These are phyloP conservation scores for Trametes cubensis DNA, from an alignment of 768 basidiomycete species.

Conservation along the genomic window DNA sequence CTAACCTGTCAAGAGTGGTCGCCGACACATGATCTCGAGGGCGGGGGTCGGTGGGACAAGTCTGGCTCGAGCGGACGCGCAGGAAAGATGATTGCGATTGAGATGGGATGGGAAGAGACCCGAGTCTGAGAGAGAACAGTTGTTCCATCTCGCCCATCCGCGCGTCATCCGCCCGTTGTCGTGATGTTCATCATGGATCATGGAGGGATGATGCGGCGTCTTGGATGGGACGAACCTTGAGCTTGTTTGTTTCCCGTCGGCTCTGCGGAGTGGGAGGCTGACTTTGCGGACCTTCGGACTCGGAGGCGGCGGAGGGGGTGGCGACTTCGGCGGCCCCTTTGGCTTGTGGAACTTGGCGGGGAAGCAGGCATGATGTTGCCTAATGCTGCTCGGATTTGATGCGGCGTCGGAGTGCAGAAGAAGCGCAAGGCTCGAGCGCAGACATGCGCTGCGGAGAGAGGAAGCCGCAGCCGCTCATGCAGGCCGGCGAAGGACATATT, in stretches of 20 bases:
- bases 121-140: neutral
- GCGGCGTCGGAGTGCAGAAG: neutral
- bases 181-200: conserved; percentile 24
- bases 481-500: neutral
- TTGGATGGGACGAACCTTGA: conserved; percentile 12
- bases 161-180: conserved; percentile 6
- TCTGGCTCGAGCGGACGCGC: neutral
- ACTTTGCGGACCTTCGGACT: neutral
- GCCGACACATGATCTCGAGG: neutral
- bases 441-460: neutral
- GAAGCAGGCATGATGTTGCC: neutral
- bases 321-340: neutral
- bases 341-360: neutral
- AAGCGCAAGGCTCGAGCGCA: neutral
- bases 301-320: neutral
- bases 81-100: neutral
- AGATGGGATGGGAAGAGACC: neutral
- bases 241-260: neutral
- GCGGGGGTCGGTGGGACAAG: neutral
- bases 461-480: neutral
- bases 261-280: neutral
- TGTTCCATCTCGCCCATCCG: conserved; percentile 6
- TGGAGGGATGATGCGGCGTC: conserved; percentile 14
- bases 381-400: neutral
- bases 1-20: neutral